Percentiles rank a stretch among this genome's conserved stretches.
Evolutionary conservation across 179 eudicot genomes (phyloP).

Genomic region (Carnegiea gigantea): DNA sequence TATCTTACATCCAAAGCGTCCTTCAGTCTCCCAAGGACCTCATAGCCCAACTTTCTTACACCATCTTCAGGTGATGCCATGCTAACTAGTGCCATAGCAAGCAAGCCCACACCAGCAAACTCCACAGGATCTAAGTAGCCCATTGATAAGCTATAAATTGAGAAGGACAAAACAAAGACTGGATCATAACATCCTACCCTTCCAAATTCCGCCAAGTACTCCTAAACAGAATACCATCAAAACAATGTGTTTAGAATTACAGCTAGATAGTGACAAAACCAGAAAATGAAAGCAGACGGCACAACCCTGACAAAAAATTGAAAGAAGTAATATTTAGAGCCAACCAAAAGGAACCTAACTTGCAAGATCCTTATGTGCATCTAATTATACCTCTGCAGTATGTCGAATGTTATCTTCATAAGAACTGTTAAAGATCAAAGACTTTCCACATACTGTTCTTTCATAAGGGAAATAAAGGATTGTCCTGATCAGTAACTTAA

Average conservation of each 20-base stretch:
- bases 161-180: conserved; percentile 71
- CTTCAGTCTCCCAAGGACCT: conserved; percentile 75
- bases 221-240: conserved; percentile 41
- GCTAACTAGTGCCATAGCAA: conserved; percentile 81
- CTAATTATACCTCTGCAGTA: conserved; percentile 49
- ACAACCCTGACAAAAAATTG: not conserved
- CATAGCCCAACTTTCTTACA: conserved; percentile 83
- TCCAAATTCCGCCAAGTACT: conserved; percentile 25
- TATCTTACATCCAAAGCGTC: conserved; percentile 65
- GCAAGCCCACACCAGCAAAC: conserved; percentile 89
- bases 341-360: not conserved
- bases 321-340: not conserved
- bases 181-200: conserved; percentile 68
- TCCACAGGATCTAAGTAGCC: conserved; percentile 76
- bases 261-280: not conserved
- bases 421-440: conserved; percentile 23
- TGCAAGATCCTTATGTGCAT: not conserved
- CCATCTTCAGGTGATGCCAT: conserved; percentile 73
- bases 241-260: conserved; percentile 1
- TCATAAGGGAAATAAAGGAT: conserved; percentile 68
- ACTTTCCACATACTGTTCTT: conserved; percentile 38
- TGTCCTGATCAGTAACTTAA: conserved; percentile 71
- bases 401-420: conserved; percentile 30
- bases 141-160: conserved; percentile 76
- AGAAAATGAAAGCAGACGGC: conserved; percentile 9